Evolutionary conservation across 345 rosid species (phyloP), one percentile per base, ranked within the genome.

Genomic region (Euphorbia pulcherrima): DNA sequence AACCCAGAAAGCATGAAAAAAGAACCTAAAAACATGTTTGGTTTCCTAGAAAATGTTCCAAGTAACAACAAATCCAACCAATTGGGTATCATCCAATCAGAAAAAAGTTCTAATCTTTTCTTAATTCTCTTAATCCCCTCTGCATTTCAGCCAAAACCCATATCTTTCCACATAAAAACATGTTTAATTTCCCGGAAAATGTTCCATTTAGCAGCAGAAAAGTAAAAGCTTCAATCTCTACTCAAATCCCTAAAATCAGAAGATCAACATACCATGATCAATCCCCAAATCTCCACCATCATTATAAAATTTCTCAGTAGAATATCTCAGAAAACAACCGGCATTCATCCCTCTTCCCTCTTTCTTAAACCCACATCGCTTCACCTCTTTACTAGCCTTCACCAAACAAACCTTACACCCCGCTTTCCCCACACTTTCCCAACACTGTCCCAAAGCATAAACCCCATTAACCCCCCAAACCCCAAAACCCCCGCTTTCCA

Each of bases 291-390:
- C 68, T 30, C 39, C 64, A 21, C 30, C 59, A 18, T 68, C 23
- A 39, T 21, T 29, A 47, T 75, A 81, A 52, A 84, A 81, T 57
- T 77, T 79, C 9, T 65, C 21, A 29, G 80, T 77, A 0, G 85
- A 81, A 62, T 77, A 83, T 61, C 84, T 79, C 76, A 81, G 65
- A 41, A 72, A 83, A 27, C 87, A 83, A 0, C 87, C 85, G 28
- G 79, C 68, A 62, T 75, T 79, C 79, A 83, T 62, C 5, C 60
- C 82, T 74, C 88, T 85, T 23, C 89, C 89, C 70, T 87, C 85
- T 11, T 35, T 71, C 62, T 75, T 80, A 11, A 74, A 60, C 23
- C 64, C 56, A 28, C 92, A 87, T 8, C 68, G 29, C 40, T 27
- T 52, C 28, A 78, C 77, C 53, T 57, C 80, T 30, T 53, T 68